A percentile compares a stretch with the other conserved stretches of the same genome.
These are phyloP conservation scores for Lecanicillium sp. DNA, from an alignment of 2,329 filamentous ascomycete genomes.

Conservation along the genomic window DNA sequence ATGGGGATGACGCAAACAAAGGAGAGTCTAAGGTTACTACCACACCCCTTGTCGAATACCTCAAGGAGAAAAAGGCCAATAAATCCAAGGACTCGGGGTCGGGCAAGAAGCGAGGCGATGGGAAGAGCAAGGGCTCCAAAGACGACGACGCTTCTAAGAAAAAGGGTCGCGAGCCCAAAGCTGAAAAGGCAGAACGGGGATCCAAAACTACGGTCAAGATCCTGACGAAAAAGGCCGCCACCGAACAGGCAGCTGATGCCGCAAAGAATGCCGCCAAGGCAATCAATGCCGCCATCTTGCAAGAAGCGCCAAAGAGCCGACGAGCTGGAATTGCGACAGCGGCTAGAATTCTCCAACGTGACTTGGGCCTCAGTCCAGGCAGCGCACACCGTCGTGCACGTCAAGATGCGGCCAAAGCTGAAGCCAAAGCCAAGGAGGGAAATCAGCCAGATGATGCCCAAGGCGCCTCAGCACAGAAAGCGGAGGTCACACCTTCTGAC, in stretches of 20 bases:
- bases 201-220: constrained; percentile 57
- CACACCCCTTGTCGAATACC: constrained; percentile 83
- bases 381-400: constrained; percentile 56
- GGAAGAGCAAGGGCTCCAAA: constrained; percentile 44
- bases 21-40: constrained; percentile 59
- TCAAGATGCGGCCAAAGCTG: constrained; percentile 52
- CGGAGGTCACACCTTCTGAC: neutral
- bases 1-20: constrained; percentile 38
- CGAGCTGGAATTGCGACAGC: constrained; percentile 57
- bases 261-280: constrained; percentile 38
- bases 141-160: constrained; percentile 53
- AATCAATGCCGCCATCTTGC: constrained; percentile 22
- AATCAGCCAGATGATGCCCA: neutral
- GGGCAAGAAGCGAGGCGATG: constrained; percentile 37
- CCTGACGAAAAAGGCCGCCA: constrained; percentile 51
- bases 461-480: neutral
- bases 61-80: constrained; percentile 87
- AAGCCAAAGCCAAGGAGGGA: constrained; percentile 28
- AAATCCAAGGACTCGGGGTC: constrained; percentile 54
- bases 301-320: constrained; percentile 46
- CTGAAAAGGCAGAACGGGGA: constrained; percentile 1
- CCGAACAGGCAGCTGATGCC: constrained; percentile 42
- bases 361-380: constrained; percentile 58
- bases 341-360: constrained; percentile 59
- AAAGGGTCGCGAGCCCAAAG: constrained; percentile 56